These are phyloP conservation scores for Sphaerobolus stellatus DNA, from an alignment of 1,284 basidiomycete genomes.

Conservation along the genomic window DNA sequence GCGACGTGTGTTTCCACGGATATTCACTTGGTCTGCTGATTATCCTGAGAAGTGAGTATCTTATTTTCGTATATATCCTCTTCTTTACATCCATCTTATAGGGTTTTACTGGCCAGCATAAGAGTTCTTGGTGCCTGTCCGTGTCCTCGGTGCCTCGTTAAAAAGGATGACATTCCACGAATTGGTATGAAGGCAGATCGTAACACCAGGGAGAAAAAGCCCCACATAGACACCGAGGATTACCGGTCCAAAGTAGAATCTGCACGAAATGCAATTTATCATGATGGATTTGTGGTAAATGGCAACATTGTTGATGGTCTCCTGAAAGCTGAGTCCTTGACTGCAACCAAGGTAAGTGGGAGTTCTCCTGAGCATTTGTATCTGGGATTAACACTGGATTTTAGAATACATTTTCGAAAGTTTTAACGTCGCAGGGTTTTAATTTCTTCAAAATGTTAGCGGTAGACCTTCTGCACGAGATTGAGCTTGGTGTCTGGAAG, in stretches of 20 bases:
- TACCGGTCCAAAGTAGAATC: slow-evolving; percentile 14
- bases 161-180: slow-evolving; percentile 21
- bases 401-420: slow-evolving; percentile 36
- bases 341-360: slow-evolving; percentile 25
- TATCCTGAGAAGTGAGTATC: slow-evolving; percentile 35
- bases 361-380: neutral
- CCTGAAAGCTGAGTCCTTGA: slow-evolving; percentile 28
- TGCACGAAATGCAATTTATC: slow-evolving; percentile 26
- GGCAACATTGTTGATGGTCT: slow-evolving; percentile 15
- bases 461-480: slow-evolving; percentile 27
- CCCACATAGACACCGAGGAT: slow-evolving; percentile 1
- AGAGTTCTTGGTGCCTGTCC: slow-evolving; percentile 30
- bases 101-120: slow-evolving; percentile 31
- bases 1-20: slow-evolving; percentile 18
- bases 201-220: neutral
- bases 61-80: neutral
- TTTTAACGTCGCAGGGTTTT: slow-evolving; percentile 13
- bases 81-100: slow-evolving; percentile 29
- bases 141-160: slow-evolving; percentile 31
- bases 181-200: slow-evolving; percentile 20
- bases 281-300: slow-evolving; percentile 22
- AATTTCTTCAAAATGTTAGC: slow-evolving; percentile 24
- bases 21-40: slow-evolving; percentile 29
- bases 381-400: neutral
- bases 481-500: slow-evolving; percentile 32